A percentile compares a stretch with the other conserved stretches of the same genome.
These are phyloP conservation scores for Camellia oleifera DNA, from an alignment of 179 eudicot genomes.

Conservation along the genomic window DNA sequence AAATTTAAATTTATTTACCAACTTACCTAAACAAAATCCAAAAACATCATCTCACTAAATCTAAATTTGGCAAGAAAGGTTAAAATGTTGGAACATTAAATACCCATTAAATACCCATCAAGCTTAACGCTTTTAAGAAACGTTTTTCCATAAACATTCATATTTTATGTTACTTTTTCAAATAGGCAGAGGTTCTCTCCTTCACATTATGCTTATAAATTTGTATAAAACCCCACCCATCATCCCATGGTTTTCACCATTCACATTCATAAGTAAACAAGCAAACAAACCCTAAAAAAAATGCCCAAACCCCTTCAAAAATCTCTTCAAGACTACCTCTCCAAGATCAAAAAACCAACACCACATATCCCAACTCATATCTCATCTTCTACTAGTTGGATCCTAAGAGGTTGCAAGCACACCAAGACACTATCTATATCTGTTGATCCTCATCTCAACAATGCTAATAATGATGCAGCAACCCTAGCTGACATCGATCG, in stretches of 20 bases:
- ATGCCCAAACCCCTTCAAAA: constrained; percentile 53
- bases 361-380: constrained; percentile 37
- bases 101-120: too few species aligned
- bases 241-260: constrained; percentile 1
- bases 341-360: constrained; percentile 47
- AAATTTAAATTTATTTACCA: not conserved
- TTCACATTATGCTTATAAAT: not conserved
- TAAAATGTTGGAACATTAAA: too few species aligned
- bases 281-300: constrained; percentile 4
- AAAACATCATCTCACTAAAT: not conserved
- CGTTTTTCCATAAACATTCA: not conserved
- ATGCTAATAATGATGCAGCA: constrained; percentile 33
- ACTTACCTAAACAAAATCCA: not conserved
- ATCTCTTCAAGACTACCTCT: constrained; percentile 42
- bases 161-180: constrained; percentile 1
- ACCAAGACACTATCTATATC: constrained; percentile 45
- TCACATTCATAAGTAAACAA: not conserved
- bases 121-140: constrained; percentile 15
- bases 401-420: constrained; percentile 47
- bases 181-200: too few species aligned
- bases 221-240: constrained; percentile 9
- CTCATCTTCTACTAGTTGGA: constrained; percentile 38
- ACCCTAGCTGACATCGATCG: constrained; percentile 52
- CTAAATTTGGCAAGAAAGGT: not conserved
- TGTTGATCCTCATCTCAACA: constrained; percentile 11